Percentiles rank a stretch among this genome's conserved stretches.
Evolutionary conservation across 257 asterid species (phyloP).

Genomic region (Nicotiana attenuata): DNA sequence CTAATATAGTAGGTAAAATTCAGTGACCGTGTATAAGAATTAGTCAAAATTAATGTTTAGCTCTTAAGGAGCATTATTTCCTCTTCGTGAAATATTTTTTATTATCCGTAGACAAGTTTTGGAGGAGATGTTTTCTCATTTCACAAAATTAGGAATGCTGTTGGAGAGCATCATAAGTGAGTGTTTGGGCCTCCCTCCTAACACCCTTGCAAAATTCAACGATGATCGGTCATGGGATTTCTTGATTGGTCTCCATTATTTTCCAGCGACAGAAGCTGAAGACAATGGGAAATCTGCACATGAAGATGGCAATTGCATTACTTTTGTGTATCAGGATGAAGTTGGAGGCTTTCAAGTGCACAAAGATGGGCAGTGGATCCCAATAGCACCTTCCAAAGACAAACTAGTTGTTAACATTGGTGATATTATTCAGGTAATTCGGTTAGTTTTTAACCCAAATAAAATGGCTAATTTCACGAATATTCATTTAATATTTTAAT

Average conservation of each 20-base stretch:
- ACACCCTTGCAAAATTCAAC: slow-evolving; percentile 39
- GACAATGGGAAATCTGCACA: slow-evolving; percentile 34
- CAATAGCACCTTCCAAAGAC: slow-evolving; percentile 26
- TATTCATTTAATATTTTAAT: too few relatives aligned
- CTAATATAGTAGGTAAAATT: too few relatives aligned
- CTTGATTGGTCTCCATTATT: slow-evolving; percentile 41
- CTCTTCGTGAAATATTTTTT: too few relatives aligned
- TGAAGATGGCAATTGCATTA: slow-evolving; percentile 37
- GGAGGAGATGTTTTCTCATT: slow-evolving; percentile 33
- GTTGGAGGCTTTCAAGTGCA: slow-evolving; percentile 49
- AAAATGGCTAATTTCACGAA: neutral
- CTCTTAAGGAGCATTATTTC: too few relatives aligned
- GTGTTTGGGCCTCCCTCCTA: slow-evolving; percentile 43
- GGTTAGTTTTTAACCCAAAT: too few relatives aligned
- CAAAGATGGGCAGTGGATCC: slow-evolving; percentile 38
- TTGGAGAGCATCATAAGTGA: slow-evolving; percentile 42
- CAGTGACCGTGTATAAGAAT: too few relatives aligned
- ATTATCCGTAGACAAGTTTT: slow-evolving; percentile 27
- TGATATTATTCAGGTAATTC: slow-evolving; percentile 36
- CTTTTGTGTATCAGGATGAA: slow-evolving; percentile 46
- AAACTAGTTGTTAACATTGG: slow-evolving; percentile 39
- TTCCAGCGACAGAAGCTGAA: slow-evolving; percentile 33
- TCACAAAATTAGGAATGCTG: slow-evolving; percentile 27
- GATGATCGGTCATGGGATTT: slow-evolving; percentile 45
- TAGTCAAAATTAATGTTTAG: too few relatives aligned